Evolutionary conservation across 106 monocot species (phyloP), one percentile per base, ranked within the genome.

Genomic region (Allium fistulosum): DNA sequence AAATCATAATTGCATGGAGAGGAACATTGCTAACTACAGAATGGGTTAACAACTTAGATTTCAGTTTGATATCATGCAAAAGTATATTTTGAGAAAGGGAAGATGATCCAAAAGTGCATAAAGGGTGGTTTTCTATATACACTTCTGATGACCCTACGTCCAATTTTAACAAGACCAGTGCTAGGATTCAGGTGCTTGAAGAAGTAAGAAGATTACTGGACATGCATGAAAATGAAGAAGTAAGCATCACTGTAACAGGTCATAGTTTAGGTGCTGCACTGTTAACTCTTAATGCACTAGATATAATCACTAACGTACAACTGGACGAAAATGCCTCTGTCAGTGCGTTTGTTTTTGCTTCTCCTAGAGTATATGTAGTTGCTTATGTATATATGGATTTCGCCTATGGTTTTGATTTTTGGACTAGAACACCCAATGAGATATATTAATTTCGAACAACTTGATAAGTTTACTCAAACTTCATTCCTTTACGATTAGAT

Each of bases 241-340:
- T 72, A 5, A 92, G 86, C 86, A 88, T 96, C 71, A 96, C 96
- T 26, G 18, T 86, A 6, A 82, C 82, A 17, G 96, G 91, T 10
- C 96, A 96, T 78, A 96, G 96, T 74, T 76, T 91, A 0, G 88
- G 91, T 4, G 91, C 85, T 0, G 80, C 91, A 11, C 58, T 96
- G 17, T 79, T 85, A 26, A 84, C 88, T 4, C 72, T 96, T 17
- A 92, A 61, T 70, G 83, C 91, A 17, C 50, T 72, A 11, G 96
- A 96, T 69, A 84, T 96, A 67, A 80, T 74, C 59, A 45, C 76
- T 63, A 91, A 84, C 74, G 60, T 66, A 62, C 28, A 47, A 7
- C 63, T 63, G 14, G 10, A 57, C 62, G 50, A 59, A 62, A 11
- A 17, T 48, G 59, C 26, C 64, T 88, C 86, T 0, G 91, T 96